Conservation (phyloP, 1,284 basidiomycete genomes). For the Malassezia sympodialis region DNA sequence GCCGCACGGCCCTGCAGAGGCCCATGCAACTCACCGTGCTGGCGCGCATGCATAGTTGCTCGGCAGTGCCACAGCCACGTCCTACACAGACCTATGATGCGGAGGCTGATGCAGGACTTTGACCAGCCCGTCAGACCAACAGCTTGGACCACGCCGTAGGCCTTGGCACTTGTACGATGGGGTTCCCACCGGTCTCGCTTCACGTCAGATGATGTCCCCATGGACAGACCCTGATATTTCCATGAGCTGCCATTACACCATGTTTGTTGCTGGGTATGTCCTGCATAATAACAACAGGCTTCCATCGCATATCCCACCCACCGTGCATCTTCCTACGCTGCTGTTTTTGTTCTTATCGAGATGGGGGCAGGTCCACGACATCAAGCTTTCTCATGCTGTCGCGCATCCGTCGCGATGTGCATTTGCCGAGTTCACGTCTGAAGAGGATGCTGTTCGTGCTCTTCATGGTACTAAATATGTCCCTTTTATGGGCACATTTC, state of each 20-base stretch:
- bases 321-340: not conserved
- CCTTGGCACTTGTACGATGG: not conserved
- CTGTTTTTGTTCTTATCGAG: not conserved
- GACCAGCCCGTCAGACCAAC: not conserved
- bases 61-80: not conserved
- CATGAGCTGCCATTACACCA: not conserved
- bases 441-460: not conserved
- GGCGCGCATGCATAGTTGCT: too few species aligned
- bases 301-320: not conserved
- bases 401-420: not conserved
- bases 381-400: not conserved
- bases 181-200: not conserved
- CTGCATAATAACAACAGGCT: not conserved
- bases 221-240: not conserved
- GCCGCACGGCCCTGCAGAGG: not conserved
- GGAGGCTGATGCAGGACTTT: not conserved
- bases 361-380: not conserved
- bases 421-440: not conserved
- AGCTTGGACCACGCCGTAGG: not conserved
- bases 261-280: constrained; percentile 7
- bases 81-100: not conserved
- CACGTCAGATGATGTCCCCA: not conserved
- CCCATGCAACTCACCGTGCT: too few species aligned
- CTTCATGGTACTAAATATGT: not conserved
- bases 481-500: not conserved